Conservation (phyloP, 2,329 filamentous ascomycete species). For the Diaporthe sp. region DNA sequence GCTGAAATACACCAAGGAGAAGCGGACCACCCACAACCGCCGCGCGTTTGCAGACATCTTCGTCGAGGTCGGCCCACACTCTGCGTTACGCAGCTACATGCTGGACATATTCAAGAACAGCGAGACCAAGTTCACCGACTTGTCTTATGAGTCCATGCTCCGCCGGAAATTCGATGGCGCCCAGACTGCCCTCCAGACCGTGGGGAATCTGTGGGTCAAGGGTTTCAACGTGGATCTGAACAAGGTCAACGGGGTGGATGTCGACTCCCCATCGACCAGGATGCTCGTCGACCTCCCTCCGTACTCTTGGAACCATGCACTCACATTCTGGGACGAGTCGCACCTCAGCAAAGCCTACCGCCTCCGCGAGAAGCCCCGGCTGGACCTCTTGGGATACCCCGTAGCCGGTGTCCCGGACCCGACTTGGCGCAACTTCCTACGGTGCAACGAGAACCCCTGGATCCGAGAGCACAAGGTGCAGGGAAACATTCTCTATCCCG, state of each 20-base stretch:
- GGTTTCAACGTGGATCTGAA: constrained; percentile 60
- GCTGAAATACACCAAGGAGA: neutral
- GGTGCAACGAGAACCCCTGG: constrained; percentile 67
- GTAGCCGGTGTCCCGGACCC: constrained; percentile 61
- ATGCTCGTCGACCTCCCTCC: constrained; percentile 37
- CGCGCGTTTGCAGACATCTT: constrained; percentile 32
- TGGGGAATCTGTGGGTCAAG: constrained; percentile 60
- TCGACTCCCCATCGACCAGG: neutral
- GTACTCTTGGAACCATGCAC: constrained; percentile 39
- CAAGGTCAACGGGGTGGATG: constrained; percentile 41
- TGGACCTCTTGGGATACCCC: constrained; percentile 62
- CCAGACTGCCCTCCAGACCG: constrained; percentile 59
- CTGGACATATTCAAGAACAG: constrained; percentile 21
- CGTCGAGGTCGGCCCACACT: constrained; percentile 15
- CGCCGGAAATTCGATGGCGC: constrained; percentile 66
- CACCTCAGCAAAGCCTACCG: constrained; percentile 53
- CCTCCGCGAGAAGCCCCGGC: constrained; percentile 55
- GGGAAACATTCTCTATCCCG: constrained; percentile 67
- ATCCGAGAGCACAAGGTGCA: constrained; percentile 71
- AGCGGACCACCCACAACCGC: constrained; percentile 8
- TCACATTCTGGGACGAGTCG: constrained; percentile 37
- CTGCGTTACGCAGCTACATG: constrained; percentile 18
- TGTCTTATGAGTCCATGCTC: constrained; percentile 59
- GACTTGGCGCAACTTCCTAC: constrained; percentile 63
- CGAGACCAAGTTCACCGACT: neutral